Percentiles rank a stretch among this genome's conserved stretches.
phyloP scores from a whole-genome alignment of 768 basidiomycete genomes.

The Butyriboletus loyo region DNA sequence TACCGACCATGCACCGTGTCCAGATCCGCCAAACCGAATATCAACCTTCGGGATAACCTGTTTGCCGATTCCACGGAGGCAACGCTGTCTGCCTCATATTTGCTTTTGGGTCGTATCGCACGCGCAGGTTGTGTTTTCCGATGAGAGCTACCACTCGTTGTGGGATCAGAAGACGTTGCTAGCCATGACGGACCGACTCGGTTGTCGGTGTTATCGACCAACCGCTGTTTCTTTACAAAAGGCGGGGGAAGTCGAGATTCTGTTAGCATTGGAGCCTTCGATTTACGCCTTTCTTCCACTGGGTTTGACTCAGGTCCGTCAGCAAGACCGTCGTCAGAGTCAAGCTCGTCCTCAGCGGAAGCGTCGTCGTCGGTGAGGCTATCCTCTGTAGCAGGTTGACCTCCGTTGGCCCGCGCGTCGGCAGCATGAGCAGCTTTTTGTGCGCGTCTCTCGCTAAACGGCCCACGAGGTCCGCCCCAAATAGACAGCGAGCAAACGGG shows the following conservation, averaged over 20 bases:
- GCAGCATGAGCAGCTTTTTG: conserved; percentile 55
- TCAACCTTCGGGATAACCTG: conserved; percentile 27
- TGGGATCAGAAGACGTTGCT: conserved; percentile 16
- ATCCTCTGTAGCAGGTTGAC: conserved; percentile 26
- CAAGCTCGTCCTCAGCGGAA: conserved; percentile 34
- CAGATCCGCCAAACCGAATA: conserved; percentile 50
- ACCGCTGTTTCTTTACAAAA: conserved; percentile 25
- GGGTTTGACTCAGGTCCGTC: conserved; percentile 23
- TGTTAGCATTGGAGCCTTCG: conserved; percentile 19
- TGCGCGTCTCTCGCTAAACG: conserved; percentile 49
- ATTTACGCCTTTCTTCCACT: conserved; percentile 25
- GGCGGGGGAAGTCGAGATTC: conserved; percentile 18
- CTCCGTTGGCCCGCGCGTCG: conserved; percentile 40
- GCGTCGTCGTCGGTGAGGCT: conserved; percentile 29
- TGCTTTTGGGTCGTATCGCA: conserved; percentile 26
- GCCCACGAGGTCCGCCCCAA: not conserved
- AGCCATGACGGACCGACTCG: conserved; percentile 22
- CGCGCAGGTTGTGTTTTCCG: conserved; percentile 26
- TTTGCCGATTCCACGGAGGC: conserved; percentile 16
- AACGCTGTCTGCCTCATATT: conserved; percentile 22
- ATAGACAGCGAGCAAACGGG: not conserved
- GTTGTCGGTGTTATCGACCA: conserved; percentile 14
- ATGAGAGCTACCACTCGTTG: conserved; percentile 1
- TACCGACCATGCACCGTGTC: conserved; percentile 61
- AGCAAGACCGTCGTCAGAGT: conserved; percentile 33